Conservation (phyloP, 768 basidiomycete genomes). For the Hortiboletus campestris region DNA sequence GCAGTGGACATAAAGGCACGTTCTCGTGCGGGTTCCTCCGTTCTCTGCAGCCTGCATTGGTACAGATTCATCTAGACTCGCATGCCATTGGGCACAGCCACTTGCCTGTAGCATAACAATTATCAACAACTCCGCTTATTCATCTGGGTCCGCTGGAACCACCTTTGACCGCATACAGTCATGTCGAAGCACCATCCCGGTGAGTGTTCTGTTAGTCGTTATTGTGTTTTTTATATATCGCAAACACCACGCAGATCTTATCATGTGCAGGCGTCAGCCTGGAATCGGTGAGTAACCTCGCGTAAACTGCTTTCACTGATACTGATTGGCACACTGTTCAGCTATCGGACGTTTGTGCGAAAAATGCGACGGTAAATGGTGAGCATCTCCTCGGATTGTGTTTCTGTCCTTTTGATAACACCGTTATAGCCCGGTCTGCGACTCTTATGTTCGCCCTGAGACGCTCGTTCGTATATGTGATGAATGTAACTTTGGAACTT, state of each 20-base stretch:
- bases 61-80: too few relatives aligned
- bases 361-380: constrained; percentile 99
- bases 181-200: constrained; percentile 95
- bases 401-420: neutral
- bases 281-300: constrained; percentile 74
- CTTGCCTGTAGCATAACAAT: constrained; percentile 1
- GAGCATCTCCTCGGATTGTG: constrained; percentile 23
- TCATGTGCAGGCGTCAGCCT: constrained; percentile 97
- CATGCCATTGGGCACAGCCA: constrained; percentile 14
- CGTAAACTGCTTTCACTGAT: neutral
- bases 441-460: constrained; percentile 98
- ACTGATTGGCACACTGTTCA: constrained; percentile 31
- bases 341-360: constrained; percentile 98
- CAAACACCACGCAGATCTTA: constrained; percentile 64
- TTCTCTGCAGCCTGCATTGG: neutral
- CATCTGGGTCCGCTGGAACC: neutral
- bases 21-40: neutral
- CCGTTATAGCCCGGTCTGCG: constrained; percentile 82
- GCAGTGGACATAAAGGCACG: constrained; percentile 4
- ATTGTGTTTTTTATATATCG: neutral
- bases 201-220: constrained; percentile 24
- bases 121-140: constrained; percentile 12
- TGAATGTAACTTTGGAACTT: constrained; percentile 99
- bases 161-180: constrained; percentile 17
- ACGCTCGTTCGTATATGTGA: constrained; percentile 98